Evolutionary conservation across 805 yeast species (phyloP).

Genomic region (Kuraishia ogatae): DNA sequence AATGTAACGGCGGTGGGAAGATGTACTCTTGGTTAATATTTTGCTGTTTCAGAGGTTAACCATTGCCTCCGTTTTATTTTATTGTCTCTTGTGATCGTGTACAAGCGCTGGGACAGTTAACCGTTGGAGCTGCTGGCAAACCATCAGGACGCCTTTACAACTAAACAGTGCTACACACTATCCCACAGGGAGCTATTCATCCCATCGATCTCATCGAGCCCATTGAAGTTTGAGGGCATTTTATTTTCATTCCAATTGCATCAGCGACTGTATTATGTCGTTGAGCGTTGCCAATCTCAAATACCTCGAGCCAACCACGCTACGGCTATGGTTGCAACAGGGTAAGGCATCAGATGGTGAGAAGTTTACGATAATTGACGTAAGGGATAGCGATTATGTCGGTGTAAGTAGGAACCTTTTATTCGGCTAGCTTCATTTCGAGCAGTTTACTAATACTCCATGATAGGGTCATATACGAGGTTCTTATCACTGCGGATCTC

Average conservation of each 20-base stretch:
- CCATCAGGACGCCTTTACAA: too few relatives aligned
- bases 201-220: too few relatives aligned
- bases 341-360: slow-evolving; percentile 29
- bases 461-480: slow-evolving; percentile 48
- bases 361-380: slow-evolving; percentile 60
- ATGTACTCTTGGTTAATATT: too few relatives aligned
- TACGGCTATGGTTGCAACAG: slow-evolving; percentile 35
- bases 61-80: too few relatives aligned
- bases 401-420: slow-evolving; percentile 39
- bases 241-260: neutral
- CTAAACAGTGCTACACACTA: too few relatives aligned
- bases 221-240: too few relatives aligned
- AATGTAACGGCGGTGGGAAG: too few relatives aligned
- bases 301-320: slow-evolving; percentile 34
- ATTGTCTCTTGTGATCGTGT: too few relatives aligned
- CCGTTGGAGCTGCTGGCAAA: too few relatives aligned
- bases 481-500: slow-evolving; percentile 48
- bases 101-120: too few relatives aligned
- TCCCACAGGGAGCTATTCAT: too few relatives aligned
- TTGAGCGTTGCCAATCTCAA: slow-evolving; percentile 32
- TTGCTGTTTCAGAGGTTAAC: too few relatives aligned
- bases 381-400: slow-evolving; percentile 71
- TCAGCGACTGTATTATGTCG: neutral
- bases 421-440: slow-evolving; percentile 9
- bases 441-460: slow-evolving; percentile 18